Conservation (phyloP, 2,329 filamentous ascomycete genomes). For the Cladobotryum protrusum region DNA sequence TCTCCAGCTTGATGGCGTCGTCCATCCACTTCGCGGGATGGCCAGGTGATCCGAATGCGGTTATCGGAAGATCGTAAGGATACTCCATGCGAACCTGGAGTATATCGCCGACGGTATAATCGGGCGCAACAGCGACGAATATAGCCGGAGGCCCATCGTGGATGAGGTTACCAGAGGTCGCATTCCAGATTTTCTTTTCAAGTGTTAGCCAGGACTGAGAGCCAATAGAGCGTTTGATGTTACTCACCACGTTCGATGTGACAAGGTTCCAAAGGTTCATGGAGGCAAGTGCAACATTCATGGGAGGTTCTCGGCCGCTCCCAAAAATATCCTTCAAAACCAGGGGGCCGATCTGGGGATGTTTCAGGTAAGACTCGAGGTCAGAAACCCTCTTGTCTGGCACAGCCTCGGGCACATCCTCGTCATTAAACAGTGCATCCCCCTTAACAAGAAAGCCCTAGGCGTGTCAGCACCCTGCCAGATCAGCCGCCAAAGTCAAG, state of each 20-base stretch:
- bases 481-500: too few species aligned
- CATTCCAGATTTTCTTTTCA: conserved; percentile 24
- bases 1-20: not conserved
- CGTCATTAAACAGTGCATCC: not conserved
- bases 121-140: conserved; percentile 21
- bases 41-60: not conserved
- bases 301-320: conserved; percentile 18
- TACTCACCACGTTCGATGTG: conserved; percentile 19
- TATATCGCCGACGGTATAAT: conserved; percentile 19
- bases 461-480: too few species aligned
- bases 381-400: not conserved
- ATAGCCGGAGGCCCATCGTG: conserved; percentile 17
- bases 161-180: conserved; percentile 13
- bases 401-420: not conserved
- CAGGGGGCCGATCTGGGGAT: conserved; percentile 14
- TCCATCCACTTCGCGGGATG: not conserved
- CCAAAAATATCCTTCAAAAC: conserved; percentile 15
- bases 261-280: conserved; percentile 19
- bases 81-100: conserved; percentile 5
- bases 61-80: not conserved
- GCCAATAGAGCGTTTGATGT: not conserved
- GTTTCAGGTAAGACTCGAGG: not conserved
- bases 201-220: not conserved
- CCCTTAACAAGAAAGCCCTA: too few species aligned
- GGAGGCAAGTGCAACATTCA: conserved; percentile 18